Conservation (phyloP, 345 rosid species). For the Psidium guajava region DNA sequence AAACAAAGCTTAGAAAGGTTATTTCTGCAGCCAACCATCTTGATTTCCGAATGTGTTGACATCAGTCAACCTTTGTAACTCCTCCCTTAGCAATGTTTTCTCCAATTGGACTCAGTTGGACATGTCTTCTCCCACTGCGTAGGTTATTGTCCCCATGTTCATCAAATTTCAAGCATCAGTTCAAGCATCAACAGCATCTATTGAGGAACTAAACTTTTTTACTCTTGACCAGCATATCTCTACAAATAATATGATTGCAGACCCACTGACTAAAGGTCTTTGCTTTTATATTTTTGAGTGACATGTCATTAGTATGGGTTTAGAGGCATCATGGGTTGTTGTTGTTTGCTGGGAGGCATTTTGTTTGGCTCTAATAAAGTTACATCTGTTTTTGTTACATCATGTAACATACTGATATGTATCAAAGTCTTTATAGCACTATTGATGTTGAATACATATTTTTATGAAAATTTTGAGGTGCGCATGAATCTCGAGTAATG, state of each 20-base stretch:
- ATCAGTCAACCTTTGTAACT: neutral
- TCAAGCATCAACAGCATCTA: no score
- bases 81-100: neutral
- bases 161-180: neutral
- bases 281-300: conserved; percentile 10
- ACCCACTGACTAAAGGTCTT: no score
- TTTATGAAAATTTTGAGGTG: no score
- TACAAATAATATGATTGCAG: neutral
- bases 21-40: conserved; percentile 29
- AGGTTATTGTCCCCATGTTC: conserved; percentile 13
- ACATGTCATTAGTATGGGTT: no score
- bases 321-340: no score
- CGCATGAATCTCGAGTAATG: no score
- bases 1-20: conserved; percentile 3
- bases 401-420: no score
- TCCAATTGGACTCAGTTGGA: conserved; percentile 33
- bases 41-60: conserved; percentile 14
- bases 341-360: no score
- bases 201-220: neutral
- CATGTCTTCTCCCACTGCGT: conserved; percentile 4
- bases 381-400: no score
- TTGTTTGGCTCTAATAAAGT: no score
- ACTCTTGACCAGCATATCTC: conserved; percentile 17
- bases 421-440: no score
- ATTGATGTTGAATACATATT: no score